Evolutionary conservation across 1,284 basidiomycete genomes (phyloP).

Genomic region (Naganishia liquefaciens): DNA sequence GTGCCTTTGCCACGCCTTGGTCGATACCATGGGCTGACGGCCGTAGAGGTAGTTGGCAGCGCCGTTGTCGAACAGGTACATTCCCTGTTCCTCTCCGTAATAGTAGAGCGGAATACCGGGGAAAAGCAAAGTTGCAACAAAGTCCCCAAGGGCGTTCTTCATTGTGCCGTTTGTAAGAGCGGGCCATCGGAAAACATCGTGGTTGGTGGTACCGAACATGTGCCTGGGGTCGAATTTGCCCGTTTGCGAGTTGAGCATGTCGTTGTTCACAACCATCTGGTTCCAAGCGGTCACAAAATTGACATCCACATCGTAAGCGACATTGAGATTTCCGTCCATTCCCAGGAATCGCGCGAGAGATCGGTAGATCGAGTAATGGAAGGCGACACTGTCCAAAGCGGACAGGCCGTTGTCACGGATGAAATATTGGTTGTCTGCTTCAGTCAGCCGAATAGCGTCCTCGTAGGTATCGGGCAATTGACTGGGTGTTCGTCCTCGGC

Average conservation of each 20-base stretch:
- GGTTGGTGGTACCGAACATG: slow-evolving; percentile 85
- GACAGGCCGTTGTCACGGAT: slow-evolving; percentile 65
- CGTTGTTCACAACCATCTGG: slow-evolving; percentile 80
- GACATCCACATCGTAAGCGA: slow-evolving; percentile 74
- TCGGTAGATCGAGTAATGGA: slow-evolving; percentile 91
- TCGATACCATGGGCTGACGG: slow-evolving; percentile 84
- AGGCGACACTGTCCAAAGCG: slow-evolving; percentile 74
- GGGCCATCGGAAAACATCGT: slow-evolving; percentile 90
- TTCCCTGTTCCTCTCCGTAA: slow-evolving; percentile 83
- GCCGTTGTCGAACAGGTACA: slow-evolving; percentile 78
- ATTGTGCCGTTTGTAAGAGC: slow-evolving; percentile 78
- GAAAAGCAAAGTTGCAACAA: slow-evolving; percentile 76
- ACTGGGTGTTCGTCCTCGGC: slow-evolving; percentile 77
- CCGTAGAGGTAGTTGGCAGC: slow-evolving; percentile 84
- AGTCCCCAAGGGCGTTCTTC: slow-evolving; percentile 70
- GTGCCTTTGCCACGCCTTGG: slow-evolving; percentile 82
- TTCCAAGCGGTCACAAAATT: slow-evolving; percentile 87
- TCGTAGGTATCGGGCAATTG: slow-evolving; percentile 65
- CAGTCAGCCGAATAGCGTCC: slow-evolving; percentile 62
- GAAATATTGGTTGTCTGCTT: slow-evolving; percentile 69
- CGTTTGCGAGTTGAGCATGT: slow-evolving; percentile 72
- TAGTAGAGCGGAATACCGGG: slow-evolving; percentile 81
- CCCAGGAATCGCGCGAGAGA: slow-evolving; percentile 77
- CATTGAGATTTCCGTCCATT: slow-evolving; percentile 87
- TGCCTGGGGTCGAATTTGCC: slow-evolving; percentile 75